phyloP scores from a whole-genome alignment of 352 stramenopile species.

The Poterioochromonas sp. region DNA sequence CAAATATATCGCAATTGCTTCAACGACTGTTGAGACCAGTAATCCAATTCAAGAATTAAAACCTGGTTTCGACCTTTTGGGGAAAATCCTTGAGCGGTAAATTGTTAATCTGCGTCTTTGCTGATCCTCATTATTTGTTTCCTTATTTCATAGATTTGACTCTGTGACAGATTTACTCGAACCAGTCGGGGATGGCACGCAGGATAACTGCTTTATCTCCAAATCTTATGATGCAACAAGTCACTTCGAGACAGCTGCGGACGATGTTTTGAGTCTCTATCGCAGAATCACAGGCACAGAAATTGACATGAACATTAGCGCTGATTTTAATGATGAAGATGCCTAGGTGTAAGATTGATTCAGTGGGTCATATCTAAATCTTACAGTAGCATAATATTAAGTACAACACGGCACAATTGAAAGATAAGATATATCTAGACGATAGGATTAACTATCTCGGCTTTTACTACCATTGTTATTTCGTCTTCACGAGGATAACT shows the following conservation, averaged over 20 bases:
- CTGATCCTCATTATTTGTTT: neutral
- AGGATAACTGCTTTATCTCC: conserved; percentile 96
- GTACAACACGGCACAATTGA: no score
- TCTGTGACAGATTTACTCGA: conserved; percentile 86
- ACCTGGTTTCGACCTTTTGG: conserved; percentile 85
- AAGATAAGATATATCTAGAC: no score
- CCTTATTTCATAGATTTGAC: conserved; percentile 63
- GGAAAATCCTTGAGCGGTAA: conserved; percentile 79
- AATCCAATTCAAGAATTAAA: conserved; percentile 88
- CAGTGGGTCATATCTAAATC: no score
- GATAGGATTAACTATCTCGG: no score
- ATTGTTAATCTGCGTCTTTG: neutral
- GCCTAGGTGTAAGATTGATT: neutral
- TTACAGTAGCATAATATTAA: no score
- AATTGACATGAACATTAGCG: conserved; percentile 84
- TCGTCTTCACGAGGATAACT: no score
- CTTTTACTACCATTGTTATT: no score
- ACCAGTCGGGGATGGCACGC: conserved; percentile 71
- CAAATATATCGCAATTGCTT: conserved; percentile 97
- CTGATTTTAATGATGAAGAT: conserved; percentile 29
- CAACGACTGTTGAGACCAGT: conserved; percentile 89
- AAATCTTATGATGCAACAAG: conserved; percentile 83
- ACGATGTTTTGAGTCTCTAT: conserved; percentile 93
- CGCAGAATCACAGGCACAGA: conserved; percentile 92
- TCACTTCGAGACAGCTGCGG: conserved; percentile 93